Evolutionary conservation across 306 rosid genomes (phyloP).

Genomic region (Dryas alaskensis): DNA sequence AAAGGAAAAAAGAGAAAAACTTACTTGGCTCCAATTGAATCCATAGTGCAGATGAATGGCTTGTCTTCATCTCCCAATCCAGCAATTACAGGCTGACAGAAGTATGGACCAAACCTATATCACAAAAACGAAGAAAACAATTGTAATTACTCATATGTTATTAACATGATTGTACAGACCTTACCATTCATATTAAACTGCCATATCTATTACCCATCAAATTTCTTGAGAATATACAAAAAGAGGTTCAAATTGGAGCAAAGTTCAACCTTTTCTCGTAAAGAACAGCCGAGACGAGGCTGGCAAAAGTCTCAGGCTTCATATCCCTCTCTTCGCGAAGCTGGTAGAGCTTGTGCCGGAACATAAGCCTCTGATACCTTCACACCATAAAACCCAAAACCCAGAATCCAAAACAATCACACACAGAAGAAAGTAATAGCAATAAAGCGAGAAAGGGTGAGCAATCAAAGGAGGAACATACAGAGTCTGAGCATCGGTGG

Average conservation of each 20-base stretch:
- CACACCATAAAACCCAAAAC: constrained; percentile 5
- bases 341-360: constrained; percentile 80
- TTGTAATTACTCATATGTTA: neutral
- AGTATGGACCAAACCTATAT: constrained; percentile 90
- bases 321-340: constrained; percentile 92
- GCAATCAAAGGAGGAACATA: constrained; percentile 7
- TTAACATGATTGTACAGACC: neutral
- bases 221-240: neutral
- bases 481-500: constrained; percentile 94
- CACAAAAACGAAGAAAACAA: neutral
- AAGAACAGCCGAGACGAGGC: constrained; percentile 76
- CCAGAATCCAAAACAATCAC: neutral
- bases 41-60: constrained; percentile 98
- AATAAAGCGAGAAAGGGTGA: neutral
- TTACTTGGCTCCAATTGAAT: constrained; percentile 93
- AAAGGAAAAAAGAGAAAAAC: constrained; percentile 7
- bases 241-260: neutral
- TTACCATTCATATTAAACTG: neutral
- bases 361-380: constrained; percentile 78
- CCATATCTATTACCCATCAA: neutral
- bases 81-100: constrained; percentile 96
- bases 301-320: constrained; percentile 93
- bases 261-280: constrained; percentile 73
- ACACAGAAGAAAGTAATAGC: neutral
- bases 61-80: constrained; percentile 83